Percentiles rank a stretch among this genome's conserved stretches.
These are phyloP conservation scores for Paspalum vaginatum DNA, from an alignment of 176 grass and related monocot species.

Conservation along the genomic window DNA sequence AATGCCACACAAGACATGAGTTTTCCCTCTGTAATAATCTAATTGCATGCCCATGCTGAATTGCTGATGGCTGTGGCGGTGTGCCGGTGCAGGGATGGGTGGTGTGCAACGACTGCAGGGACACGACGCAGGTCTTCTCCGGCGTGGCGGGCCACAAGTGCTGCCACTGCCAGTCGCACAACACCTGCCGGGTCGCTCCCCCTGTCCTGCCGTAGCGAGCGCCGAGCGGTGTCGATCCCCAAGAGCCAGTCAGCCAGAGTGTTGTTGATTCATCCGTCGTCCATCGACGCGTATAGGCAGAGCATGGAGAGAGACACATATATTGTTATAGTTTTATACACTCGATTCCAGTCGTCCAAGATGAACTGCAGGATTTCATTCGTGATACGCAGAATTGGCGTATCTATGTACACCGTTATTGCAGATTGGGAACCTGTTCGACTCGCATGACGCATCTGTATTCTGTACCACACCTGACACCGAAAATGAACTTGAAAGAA, in stretches of 20 bases:
- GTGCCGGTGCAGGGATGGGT: constrained; percentile 66
- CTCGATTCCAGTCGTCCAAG: constrained; percentile 14
- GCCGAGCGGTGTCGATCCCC: too few relatives aligned
- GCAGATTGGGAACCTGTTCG: background rate
- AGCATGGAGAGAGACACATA: background rate
- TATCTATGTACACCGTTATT: background rate
- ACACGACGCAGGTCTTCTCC: constrained; percentile 69
- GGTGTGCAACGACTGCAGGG: constrained; percentile 85
- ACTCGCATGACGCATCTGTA: background rate
- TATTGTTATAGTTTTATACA: background rate
- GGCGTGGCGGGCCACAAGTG: constrained; percentile 71
- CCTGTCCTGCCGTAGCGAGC: constrained; percentile 52
- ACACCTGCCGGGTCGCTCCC: constrained; percentile 63
- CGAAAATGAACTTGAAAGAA: too few relatives aligned
- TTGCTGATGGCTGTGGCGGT: background rate
- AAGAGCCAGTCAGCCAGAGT: background rate
- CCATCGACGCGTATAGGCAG: background rate
- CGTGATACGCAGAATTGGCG: background rate
- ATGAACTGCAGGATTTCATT: constrained; percentile 10
- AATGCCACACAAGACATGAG: too few relatives aligned
- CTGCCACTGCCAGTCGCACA: constrained; percentile 78
- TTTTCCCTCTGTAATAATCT: background rate
- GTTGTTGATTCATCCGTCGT: background rate
- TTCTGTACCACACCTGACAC: background rate
- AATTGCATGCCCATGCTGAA: background rate